Base-by-base conservation (phyloP, 768 basidiomycete species). In the Kockovaella imperatae region DNA sequence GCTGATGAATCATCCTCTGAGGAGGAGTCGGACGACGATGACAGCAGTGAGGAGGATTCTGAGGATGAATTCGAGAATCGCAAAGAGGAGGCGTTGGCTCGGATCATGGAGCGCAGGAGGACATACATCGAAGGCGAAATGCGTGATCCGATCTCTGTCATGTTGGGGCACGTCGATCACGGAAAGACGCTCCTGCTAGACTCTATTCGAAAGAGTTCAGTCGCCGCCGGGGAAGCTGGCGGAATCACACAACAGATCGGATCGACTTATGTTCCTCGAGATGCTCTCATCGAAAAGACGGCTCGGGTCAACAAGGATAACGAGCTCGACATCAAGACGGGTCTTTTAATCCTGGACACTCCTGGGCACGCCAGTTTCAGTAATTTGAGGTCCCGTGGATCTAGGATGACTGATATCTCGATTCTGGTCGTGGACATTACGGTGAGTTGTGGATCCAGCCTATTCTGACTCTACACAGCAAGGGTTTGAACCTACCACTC, bases 211-310 rank as follows among this genome's bases (percentile, higher is more conserved):
- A 93, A 97, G 83, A 97, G 93, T 4, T 96, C 96, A 59, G 95
- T 99, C 18, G 91, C 96, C 73, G 95, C 96, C 69, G 95, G 95
- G 46, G 95, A 99, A 79, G 95, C 95, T 2, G 95, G 95, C 57
- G 95, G 95, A 75, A 99, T 99, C 71, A 99, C 95, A 0, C 95
- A 97, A 72, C 95, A 99, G 71, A 99, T 99, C 57, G 95, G 95
- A 77, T 95, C 95, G 18, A 97, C 95, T 0, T 99, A 91, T 76
- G 97, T 99, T 81, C 95, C 95, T 29, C 83, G 85, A 26, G 86
- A 88, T 4, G 91, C 93, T 5, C 95, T 99, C 72, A 81, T 82
- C 73, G 79, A 79, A 32, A 97, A 97, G 77, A 97, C 95, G 5
- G 77, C 77, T 13, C 90, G 96, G n/a, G 74, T 97, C 75, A 93